phyloP scores from a whole-genome alignment of 2,329 filamentous ascomycete genomes.

The Ophiobolus disseminans region DNA sequence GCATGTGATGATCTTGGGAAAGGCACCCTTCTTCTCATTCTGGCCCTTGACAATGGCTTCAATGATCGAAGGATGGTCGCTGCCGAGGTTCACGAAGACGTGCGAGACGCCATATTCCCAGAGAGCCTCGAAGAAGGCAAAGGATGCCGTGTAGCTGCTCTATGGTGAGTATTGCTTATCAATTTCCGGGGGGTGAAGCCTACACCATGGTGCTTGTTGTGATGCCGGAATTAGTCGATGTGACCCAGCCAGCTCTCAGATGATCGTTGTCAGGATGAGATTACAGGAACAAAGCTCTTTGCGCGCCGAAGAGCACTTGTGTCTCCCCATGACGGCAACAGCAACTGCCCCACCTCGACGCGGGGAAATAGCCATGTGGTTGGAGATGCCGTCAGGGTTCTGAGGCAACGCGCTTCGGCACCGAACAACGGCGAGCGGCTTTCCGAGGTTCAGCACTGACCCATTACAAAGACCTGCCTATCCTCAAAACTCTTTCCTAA shows the following conservation, averaged over 20 bases:
- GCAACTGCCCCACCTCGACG: slow-evolving; percentile 23
- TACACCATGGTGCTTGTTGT: slow-evolving; percentile 31
- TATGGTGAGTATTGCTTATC: neutral
- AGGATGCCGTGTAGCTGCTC: slow-evolving; percentile 73
- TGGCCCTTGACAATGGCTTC: slow-evolving; percentile 82
- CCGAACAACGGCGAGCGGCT: neutral
- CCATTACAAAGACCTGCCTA: no score
- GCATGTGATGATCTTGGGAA: slow-evolving; percentile 78
- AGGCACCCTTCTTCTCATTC: slow-evolving; percentile 68
- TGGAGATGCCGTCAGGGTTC: slow-evolving; percentile 4
- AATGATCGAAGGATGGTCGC: slow-evolving; percentile 77
- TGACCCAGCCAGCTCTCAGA: no score
- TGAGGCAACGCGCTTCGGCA: slow-evolving; percentile 4
- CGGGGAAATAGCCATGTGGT: slow-evolving; percentile 17
- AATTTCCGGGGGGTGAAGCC: neutral
- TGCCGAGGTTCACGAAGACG: slow-evolving; percentile 72
- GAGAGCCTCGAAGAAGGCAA: slow-evolving; percentile 82
- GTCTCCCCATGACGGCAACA: slow-evolving; percentile 6
- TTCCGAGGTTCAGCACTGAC: neutral
- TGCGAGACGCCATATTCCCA: slow-evolving; percentile 64
- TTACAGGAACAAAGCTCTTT: neutral
- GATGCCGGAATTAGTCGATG: no score
- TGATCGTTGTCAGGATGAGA: neutral
- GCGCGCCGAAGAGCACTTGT: neutral
- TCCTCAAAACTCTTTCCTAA: no score